These are phyloP conservation scores for Ogataea paraovalis DNA, from an alignment of 805 yeast species.

Conservation along the genomic window DNA sequence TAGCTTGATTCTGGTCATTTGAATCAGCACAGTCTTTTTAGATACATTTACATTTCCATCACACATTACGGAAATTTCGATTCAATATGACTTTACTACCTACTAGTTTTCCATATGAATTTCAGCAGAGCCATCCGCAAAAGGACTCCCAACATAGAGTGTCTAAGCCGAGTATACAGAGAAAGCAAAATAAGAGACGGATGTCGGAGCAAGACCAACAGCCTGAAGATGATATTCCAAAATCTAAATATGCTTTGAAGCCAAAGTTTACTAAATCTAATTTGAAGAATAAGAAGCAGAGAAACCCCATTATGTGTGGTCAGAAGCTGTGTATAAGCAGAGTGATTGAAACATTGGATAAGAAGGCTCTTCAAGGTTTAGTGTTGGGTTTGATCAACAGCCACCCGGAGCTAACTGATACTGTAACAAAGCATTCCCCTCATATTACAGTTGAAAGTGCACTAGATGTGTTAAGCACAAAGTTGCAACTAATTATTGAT, in stretches of 20 bases:
- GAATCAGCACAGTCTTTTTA: too few species aligned
- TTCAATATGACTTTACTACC: constrained; percentile 9
- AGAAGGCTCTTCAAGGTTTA: constrained; percentile 47
- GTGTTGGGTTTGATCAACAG: constrained; percentile 48
- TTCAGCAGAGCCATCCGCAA: constrained; percentile 7
- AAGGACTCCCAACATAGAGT: constrained; percentile 13
- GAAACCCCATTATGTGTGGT: constrained; percentile 41
- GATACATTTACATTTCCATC: not conserved
- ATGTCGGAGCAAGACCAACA: constrained; percentile 8
- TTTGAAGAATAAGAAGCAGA: constrained; percentile 32
- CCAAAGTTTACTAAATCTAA: constrained; percentile 5
- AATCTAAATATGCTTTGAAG: constrained; percentile 6
- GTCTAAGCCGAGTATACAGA: constrained; percentile 12
- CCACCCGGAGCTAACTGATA: constrained; percentile 59
- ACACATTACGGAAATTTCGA: too few species aligned
- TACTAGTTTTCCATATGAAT: constrained; percentile 7
- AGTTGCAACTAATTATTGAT: constrained; percentile 40
- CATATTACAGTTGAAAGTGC: constrained; percentile 52
- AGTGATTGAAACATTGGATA: constrained; percentile 65
- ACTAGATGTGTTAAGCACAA: constrained; percentile 43
- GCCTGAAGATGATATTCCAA: constrained; percentile 9
- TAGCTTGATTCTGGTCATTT: too few species aligned
- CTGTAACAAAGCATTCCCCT: constrained; percentile 52
- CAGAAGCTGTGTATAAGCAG: constrained; percentile 60
- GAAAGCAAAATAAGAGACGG: constrained; percentile 17